Base-by-base conservation (phyloP, 352 stramenopile species). In the Phytopythium delawarense region DNA sequence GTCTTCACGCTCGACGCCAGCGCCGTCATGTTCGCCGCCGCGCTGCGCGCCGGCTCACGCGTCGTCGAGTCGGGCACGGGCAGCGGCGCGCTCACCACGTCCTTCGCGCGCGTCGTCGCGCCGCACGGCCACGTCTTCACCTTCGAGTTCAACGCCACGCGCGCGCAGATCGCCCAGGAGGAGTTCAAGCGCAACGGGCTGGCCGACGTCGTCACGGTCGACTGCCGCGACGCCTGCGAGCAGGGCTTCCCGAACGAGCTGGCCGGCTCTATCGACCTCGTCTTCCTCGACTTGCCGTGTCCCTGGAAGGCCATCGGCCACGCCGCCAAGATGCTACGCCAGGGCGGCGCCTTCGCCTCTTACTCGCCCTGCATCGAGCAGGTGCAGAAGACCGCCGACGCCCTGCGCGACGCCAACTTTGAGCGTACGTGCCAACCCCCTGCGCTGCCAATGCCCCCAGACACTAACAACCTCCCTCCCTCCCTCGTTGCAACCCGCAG, bases 321-420 rank as follows among this genome's bases (percentile, higher is more conserved):
- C 73, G 96, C 96, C 1, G 82, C 88, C 46, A 81, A 95, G 70
- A 89, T 93, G 70, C 79, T 99, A 39, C 98, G 98, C 74, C 79
- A 91, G 42, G 92, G 91, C 64, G 94, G 89, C 18, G 81, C 84
- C 49, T 89, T 99, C 54, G 97, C 95, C 49, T 98, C 87, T 30
- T 99, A 99, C 79, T 98, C 91, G 59, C 98, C 98, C 6, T 99
- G 98, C 71, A 98, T 99, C 55, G 98, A 99, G 78, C 98, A 99
- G 73, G 97, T 99, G 32, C 94, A 99, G 73, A 92, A 93, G 64
- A 95, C 87, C 9, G 92, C 76, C 54, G 84, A 78, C 32, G 80
- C 75, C 15, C 66, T 97, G 32, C 70, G 80, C 9, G 75, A 87
- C 37, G 75, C 84, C 28, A 87, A 89, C 49, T 97, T 96, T 72